Conservation (phyloP, 2,329 filamentous ascomycete species). For the Colletotrichum tanaceti region DNA sequence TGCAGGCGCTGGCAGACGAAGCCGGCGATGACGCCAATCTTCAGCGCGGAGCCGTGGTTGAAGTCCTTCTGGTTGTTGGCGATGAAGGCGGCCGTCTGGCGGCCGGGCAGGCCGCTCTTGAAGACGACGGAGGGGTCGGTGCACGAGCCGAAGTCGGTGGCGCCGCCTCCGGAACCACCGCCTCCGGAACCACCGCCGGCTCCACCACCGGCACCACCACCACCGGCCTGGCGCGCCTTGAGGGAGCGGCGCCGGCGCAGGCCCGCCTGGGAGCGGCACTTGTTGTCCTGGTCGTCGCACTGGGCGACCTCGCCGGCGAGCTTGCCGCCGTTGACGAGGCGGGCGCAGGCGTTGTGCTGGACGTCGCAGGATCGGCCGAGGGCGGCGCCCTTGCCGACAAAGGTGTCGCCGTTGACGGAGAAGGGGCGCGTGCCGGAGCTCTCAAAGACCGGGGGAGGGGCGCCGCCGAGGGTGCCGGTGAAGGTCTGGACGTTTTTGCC, state of each 20-base stretch:
- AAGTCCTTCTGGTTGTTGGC: slow-evolving; percentile 57
- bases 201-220: too few relatives aligned
- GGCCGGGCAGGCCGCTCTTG: slow-evolving; percentile 59
- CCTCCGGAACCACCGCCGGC: too few relatives aligned
- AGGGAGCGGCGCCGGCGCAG: slow-evolving; percentile 42
- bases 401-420: slow-evolving; percentile 66
- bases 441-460: slow-evolving; percentile 56
- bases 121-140: slow-evolving; percentile 62
- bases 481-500: slow-evolving; percentile 58
- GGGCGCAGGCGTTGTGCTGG: slow-evolving; percentile 63
- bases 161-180: too few relatives aligned
- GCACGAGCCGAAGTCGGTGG: slow-evolving; percentile 59
- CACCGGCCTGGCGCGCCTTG: slow-evolving; percentile 34
- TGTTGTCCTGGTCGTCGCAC: slow-evolving; percentile 57
- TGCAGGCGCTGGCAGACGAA: slow-evolving; percentile 60
- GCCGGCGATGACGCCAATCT: slow-evolving; percentile 54
- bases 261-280: slow-evolving; percentile 49
- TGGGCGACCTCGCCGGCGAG: slow-evolving; percentile 52
- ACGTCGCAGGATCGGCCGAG: slow-evolving; percentile 61
- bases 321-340: slow-evolving; percentile 59
- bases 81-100: slow-evolving; percentile 56
- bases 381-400: slow-evolving; percentile 60
- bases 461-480: slow-evolving; percentile 56
- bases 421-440: slow-evolving; percentile 56
- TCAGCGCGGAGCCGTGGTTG: slow-evolving; percentile 62